Evolutionary conservation across 2,329 filamentous ascomycete genomes (phyloP), one percentile per base, ranked within the genome.

Genomic region (Knoxdaviesia capensis): DNA sequence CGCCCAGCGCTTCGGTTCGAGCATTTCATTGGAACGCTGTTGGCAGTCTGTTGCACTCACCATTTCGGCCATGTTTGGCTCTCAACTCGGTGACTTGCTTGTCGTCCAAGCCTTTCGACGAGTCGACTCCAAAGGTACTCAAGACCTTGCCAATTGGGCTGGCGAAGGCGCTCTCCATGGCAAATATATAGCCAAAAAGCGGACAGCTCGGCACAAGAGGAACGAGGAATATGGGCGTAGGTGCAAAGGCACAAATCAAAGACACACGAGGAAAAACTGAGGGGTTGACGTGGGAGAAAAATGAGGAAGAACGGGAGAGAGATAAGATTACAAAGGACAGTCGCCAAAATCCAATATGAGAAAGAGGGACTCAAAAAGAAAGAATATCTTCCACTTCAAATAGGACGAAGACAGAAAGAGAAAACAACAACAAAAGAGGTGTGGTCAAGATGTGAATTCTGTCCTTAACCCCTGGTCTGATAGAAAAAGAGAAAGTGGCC

Each of bases 81-180:
- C 71, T 66, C 48, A 66, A 61, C 41, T 66, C 60, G 39, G 56
- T 50, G 43, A 80, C 69, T 56, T 79, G 74, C n/a, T 63, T 56
- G 49, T 76, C 67, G 8, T 59, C 68, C 52, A 81, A 61, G 50
- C 77, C 77, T 48, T 59, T 56, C 37, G 59, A 54, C 41, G 65
- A 60, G 48, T 74, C 62, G 43, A 77, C 74, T 9, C 61, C 58
- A 52, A 80, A 75, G 50, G 63, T 59, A 53, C 63, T 60, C 52
- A 81, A 63, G 50, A 80, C 71, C 57, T 73, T 62, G 52, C 66
- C 59, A 54, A 65, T 66, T 49, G 72, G 61, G 52, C 64, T 66
- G 49, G 70, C 63, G 52, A 72, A 80, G 49, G 76, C 74, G 61
- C 64, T 68, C 50, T 79, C 72, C 75, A 80, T 80, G 48, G 48